Base-by-base conservation (phyloP, 164 flowering plant species). In the Sedum album region DNA sequence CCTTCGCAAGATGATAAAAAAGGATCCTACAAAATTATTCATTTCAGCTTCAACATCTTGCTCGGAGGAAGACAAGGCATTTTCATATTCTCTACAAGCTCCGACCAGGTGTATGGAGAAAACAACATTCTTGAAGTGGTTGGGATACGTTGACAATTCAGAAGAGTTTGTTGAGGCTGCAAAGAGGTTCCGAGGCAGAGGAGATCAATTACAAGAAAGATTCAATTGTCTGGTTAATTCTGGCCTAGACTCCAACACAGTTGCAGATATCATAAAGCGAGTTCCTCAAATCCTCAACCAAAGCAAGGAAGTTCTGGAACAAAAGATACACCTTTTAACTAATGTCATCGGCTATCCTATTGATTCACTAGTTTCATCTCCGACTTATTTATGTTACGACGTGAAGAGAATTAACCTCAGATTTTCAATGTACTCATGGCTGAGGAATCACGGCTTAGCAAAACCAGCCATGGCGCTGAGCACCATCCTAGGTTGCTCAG, bases 151-250 rank as follows among this genome's bases (percentile, higher is more conserved):
- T 5, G 89, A 85, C 57, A 84, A 82, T 69, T 76, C 87, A 14
- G 84, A 83, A 5, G 86, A 83, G 74, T 79, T 83, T 83, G 46
- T 66, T 20, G 76, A 77, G 69, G 87, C 87, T 53, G 46, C 78
- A 66, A 83, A 79, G 71, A 46, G 68, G 76, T 85, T 85, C 36
- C 76, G 89, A 10, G 89, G 87, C 66, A 76, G 82, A 75, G 89
- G 85, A 20, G 85, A 82, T 66, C 84, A 83, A 39, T 68, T 85
- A 55, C 89, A 83, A 69, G 89, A 82, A 70, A 82, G 87, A 49
- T 82, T 80, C 66, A 81, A 83, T 70, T 85, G 87, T 74, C 66
- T 85, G 46, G 80, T 83, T 23, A n/a, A 73, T 55, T 80, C 84
- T 31, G 89, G 89, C 51, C 69, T 85, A 49, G 87, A 85, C 75